Percentiles rank a stretch among this genome's conserved stretches.
These are phyloP conservation scores for Linnemannia hyalina DNA, from an alignment of 192 early-diverging fungal genomes.

Conservation along the genomic window DNA sequence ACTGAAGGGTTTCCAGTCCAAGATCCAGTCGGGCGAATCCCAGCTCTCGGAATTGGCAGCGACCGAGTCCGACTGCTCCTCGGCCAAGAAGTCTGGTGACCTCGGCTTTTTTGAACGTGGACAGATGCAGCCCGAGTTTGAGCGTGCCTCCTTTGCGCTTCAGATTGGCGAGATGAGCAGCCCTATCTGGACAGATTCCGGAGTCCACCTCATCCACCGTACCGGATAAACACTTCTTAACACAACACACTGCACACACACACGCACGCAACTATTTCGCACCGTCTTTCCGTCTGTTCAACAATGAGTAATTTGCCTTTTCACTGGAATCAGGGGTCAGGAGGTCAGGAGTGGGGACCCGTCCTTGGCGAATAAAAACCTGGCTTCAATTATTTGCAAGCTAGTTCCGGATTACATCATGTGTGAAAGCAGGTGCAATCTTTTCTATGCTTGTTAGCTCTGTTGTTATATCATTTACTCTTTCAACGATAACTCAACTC, in stretches of 20 bases:
- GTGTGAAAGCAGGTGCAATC: neutral
- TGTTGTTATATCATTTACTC: too few relatives aligned
- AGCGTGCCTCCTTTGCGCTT: conserved; percentile 88
- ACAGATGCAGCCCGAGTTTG: conserved; percentile 94
- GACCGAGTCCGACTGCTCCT: conserved; percentile 91
- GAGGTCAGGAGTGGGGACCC: neutral
- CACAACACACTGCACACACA: neutral
- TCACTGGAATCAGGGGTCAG: neutral
- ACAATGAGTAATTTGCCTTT: neutral
- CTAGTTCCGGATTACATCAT: neutral
- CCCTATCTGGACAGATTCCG: conserved; percentile 90
- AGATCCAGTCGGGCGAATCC: conserved; percentile 73
- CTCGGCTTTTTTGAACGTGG: conserved; percentile 88
- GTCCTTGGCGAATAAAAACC: neutral
- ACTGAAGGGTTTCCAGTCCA: conserved; percentile 72
- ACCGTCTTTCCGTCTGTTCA: too few relatives aligned
- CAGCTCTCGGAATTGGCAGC: conserved; percentile 81
- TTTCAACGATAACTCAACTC: too few relatives aligned
- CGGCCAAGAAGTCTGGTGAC: conserved; percentile 91
- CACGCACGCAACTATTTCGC: neutral
- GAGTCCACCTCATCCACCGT: conserved; percentile 93
- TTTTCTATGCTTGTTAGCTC: too few relatives aligned
- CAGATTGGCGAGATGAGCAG: conserved; percentile 86
- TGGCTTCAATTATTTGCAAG: neutral
- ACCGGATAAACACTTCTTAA: conserved; percentile 69